Conservation (phyloP, 176 grass and related monocot genomes). For the Oryza glumipatula region DNA sequence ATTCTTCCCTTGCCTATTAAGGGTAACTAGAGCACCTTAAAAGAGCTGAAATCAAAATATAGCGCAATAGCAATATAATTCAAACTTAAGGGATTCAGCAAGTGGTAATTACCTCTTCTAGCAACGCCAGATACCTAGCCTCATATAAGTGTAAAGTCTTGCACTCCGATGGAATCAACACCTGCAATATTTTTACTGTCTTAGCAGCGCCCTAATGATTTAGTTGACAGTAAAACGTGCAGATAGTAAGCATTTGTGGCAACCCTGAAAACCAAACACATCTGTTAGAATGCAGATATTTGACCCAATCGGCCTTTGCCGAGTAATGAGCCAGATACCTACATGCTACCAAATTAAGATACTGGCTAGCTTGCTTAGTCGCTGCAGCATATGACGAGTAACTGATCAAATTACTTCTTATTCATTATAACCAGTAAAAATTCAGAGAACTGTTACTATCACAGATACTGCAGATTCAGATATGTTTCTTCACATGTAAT, state of each 20-base stretch:
- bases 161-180: constrained; percentile 86
- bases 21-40: background rate
- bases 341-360: background rate
- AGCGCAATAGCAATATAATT: constrained; percentile 11
- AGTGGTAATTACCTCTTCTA: constrained; percentile 74
- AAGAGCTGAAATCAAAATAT: constrained; percentile 33
- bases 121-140: constrained; percentile 86
- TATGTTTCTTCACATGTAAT: constrained; percentile 2
- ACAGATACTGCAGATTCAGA: background rate
- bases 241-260: background rate
- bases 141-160: constrained; percentile 97
- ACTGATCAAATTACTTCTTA: constrained; percentile 5
- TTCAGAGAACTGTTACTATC: background rate
- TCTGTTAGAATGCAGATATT: background rate
- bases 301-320: background rate
- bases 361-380: background rate
- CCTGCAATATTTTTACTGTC: constrained; percentile 55
- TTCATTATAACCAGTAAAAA: background rate
- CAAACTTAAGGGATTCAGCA: constrained; percentile 14
- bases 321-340: background rate
- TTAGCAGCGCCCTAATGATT: constrained; percentile 26
- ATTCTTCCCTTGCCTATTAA: background rate
- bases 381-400: background rate
- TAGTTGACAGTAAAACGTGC: constrained; percentile 4
- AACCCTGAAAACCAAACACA: background rate